Percentiles rank a stretch among this genome's conserved stretches.
Conservation (phyloP, 164 flowering plant genomes). For the Kalanchoe fedtschenkoi region DNA sequence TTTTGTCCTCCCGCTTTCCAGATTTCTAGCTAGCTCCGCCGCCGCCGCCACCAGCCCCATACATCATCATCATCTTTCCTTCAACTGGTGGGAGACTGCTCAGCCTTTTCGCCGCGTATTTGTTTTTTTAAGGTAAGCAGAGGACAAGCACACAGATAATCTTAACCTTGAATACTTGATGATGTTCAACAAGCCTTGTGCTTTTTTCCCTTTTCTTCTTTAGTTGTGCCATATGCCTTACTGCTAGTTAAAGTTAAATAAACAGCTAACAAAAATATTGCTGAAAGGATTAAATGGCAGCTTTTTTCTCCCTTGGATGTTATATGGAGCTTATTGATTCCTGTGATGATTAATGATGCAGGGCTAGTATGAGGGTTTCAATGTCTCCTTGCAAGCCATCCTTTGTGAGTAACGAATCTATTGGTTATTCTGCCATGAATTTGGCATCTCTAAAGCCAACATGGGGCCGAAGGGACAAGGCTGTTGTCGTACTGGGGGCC, state of each 20-base stretch:
- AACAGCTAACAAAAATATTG: too few relatives aligned
- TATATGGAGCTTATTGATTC: background rate
- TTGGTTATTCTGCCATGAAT: constrained; percentile 10
- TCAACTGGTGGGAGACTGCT: background rate
- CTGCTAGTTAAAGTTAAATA: too few relatives aligned
- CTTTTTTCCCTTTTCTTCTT: background rate
- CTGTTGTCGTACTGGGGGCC: constrained; percentile 69
- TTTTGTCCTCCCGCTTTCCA: background rate
- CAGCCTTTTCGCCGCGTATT: background rate
- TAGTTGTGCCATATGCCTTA: background rate
- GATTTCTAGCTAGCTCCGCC: background rate
- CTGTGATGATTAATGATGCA: background rate
- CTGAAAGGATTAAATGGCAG: too few relatives aligned
- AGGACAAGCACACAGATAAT: background rate
- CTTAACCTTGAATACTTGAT: background rate
- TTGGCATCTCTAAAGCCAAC: constrained; percentile 20
- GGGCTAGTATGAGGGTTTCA: constrained; percentile 19
- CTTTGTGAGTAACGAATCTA: constrained; percentile 20
- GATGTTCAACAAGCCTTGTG: background rate
- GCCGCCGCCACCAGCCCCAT: background rate
- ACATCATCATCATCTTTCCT: background rate
- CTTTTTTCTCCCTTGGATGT: background rate
- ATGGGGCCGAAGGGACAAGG: constrained; percentile 46
- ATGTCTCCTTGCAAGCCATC: constrained; percentile 27
- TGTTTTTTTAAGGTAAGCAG: background rate